Evolutionary conservation across 2,329 filamentous ascomycete species (phyloP), one percentile per base, ranked within the genome.

Genomic region (Sphaerostilbella broomeana): DNA sequence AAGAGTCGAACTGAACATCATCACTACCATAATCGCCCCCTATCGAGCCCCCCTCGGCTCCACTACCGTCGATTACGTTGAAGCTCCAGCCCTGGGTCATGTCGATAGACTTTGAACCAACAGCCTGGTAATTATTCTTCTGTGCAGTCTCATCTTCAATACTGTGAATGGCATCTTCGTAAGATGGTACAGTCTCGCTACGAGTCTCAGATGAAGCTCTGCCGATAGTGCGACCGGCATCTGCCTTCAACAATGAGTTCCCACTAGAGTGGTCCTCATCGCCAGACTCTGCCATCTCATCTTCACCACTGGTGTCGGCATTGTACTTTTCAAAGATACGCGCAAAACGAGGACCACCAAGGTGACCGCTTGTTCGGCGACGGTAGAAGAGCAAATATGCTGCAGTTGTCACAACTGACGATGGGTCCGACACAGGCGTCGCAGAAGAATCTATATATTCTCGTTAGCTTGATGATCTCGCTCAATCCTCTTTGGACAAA

Each of bases 351-450:
- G 81, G 73, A 18, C 89, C 89, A 42, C 92, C 92, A 49, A 98
- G 77, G 47, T 87, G 84, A 46, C 63, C 64, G 6, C 75, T 71
- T 5, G 87, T 86, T 47, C 87, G 83, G 42, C 92, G 84, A 27
- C 92, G 86, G 65, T 98, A 98, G 70, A 98, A 98, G 22, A 98
- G 72, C 9, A 98, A 74, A 62, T 98, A 98, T 0, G 92, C 92
- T 15, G 84, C 81, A 12, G 76, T 65, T 4, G 86, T 84, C 5
- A 94, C 76, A 7, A 87, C 76, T 19, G 68, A 69, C 22, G 73
- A 62, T 0, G 79, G 69, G 44, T 85, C 75, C 19, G 68, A 70
- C 6, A 75, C 70, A 49, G 72, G 72, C 22, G 72, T 75, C 13
- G 88, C 86, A 10, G 75, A 77, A 6, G 86, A 84, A 63, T 95